Conservation (phyloP, 2,329 filamentous ascomycete species). For the Nemania bipapillata region DNA sequence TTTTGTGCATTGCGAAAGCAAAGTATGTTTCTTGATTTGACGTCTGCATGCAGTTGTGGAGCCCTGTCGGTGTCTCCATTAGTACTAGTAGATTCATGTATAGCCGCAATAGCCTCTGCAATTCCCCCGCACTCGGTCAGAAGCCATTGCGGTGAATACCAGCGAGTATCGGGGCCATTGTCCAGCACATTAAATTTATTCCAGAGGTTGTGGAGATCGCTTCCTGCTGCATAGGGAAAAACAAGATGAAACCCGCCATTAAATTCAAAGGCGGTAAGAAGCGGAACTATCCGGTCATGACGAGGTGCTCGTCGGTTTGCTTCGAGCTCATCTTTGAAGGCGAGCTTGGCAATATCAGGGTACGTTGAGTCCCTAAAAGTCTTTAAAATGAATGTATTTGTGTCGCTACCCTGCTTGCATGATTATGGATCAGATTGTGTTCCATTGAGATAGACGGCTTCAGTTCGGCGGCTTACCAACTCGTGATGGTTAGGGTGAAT, state of each 20-base stretch:
- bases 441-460: no score
- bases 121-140: constrained; percentile 31
- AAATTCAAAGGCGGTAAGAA: constrained; percentile 35
- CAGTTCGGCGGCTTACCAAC: constrained; percentile 14
- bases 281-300: constrained; percentile 33
- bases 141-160: constrained; percentile 33
- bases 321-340: constrained; percentile 18
- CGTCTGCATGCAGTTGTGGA: constrained; percentile 31
- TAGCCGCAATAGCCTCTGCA: constrained; percentile 29
- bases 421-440: not conserved
- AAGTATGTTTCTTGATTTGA: constrained; percentile 38
- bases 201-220: constrained; percentile 33
- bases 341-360: not conserved
- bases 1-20: constrained; percentile 28
- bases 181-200: not conserved
- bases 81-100: constrained; percentile 10
- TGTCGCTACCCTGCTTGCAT: not conserved
- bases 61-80: not conserved
- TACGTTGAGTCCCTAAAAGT: constrained; percentile 3
- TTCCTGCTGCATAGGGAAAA: constrained; percentile 30
- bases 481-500: constrained; percentile 28
- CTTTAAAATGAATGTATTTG: constrained; percentile 28
- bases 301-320: constrained; percentile 23
- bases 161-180: not conserved
- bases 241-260: constrained; percentile 28